phyloP scores from a whole-genome alignment of 2,329 filamentous ascomycete species.

The Trichoderma sp. region DNA sequence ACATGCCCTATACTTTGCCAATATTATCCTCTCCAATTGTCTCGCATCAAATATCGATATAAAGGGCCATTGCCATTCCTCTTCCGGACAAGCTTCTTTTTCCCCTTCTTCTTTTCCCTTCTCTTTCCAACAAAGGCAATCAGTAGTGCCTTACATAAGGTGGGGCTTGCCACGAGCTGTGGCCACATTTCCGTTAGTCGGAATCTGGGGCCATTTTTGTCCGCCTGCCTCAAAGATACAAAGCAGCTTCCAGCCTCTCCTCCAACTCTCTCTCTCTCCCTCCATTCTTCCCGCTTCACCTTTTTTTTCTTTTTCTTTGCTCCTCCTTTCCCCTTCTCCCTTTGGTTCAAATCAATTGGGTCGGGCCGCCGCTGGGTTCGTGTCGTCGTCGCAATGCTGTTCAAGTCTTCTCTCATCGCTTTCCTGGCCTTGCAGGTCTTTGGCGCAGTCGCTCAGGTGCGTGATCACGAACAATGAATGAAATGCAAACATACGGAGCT shows the following conservation, averaged over 20 bases:
- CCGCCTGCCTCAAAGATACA: neutral
- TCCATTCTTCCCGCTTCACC: neutral
- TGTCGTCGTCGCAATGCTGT: conserved; percentile 59
- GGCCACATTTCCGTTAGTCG: conserved; percentile 23
- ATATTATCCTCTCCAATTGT: neutral
- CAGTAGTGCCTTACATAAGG: neutral
- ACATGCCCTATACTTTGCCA: neutral
- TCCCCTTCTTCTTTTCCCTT: neutral
- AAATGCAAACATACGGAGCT: neutral
- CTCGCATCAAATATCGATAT: neutral
- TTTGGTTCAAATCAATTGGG: conserved; percentile 17
- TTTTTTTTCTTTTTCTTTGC: conserved; percentile 1
- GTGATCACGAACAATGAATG: conserved; percentile 30
- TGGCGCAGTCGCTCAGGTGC: conserved; percentile 64
- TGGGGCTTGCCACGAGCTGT: conserved; percentile 11
- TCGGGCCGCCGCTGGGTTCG: conserved; percentile 12
- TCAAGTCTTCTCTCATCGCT: conserved; percentile 71
- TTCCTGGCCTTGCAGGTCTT: conserved; percentile 70
- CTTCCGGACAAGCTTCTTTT: neutral
- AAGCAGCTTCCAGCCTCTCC: conserved; percentile 9
- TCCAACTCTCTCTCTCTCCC: neutral
- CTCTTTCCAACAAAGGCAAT: neutral
- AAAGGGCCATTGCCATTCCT: neutral
- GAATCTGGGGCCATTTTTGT: neutral
- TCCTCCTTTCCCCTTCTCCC: neutral